These are phyloP conservation scores for Brassica carinata DNA, from an alignment of 345 rosid species.

Conservation along the genomic window DNA sequence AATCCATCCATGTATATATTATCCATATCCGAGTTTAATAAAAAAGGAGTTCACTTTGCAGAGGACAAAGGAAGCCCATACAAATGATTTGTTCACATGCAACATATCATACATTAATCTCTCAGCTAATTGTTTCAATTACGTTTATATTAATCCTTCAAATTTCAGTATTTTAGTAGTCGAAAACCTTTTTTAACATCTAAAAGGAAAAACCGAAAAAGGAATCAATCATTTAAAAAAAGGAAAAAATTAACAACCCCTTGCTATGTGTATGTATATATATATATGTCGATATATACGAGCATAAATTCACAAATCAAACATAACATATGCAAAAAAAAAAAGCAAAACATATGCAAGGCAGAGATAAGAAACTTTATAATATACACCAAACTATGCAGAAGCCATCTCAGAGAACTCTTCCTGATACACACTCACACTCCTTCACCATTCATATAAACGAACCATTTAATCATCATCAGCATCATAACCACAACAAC, in stretches of 20 bases:
- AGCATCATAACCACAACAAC: slow-evolving; percentile 3
- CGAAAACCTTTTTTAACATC: no score
- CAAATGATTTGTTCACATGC: slow-evolving; percentile 84
- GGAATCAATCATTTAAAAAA: no score
- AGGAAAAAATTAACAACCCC: neutral
- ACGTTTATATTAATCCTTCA: neutral
- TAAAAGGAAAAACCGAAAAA: no score
- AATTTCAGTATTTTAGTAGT: neutral
- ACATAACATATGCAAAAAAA: slow-evolving; percentile 3
- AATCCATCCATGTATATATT: neutral
- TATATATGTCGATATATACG: slow-evolving; percentile 19
- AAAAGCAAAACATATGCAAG: slow-evolving; percentile 13
- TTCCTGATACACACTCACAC: slow-evolving; percentile 20
- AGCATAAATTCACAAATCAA: slow-evolving; percentile 31
- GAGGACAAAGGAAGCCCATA: slow-evolving; percentile 59
- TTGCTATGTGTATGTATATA: slow-evolving; percentile 16
- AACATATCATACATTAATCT: slow-evolving; percentile 31
- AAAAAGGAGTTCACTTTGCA: slow-evolving; percentile 25
- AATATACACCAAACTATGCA: slow-evolving; percentile 32
- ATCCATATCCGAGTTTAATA: slow-evolving; percentile 6
- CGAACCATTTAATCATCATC: slow-evolving; percentile 25
- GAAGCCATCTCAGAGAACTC: slow-evolving; percentile 29
- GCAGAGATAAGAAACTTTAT: slow-evolving; percentile 21
- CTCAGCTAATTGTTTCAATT: neutral
- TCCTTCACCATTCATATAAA: slow-evolving; percentile 46